Conservation (phyloP, 768 basidiomycete species). For the Heimioporus sp. region DNA sequence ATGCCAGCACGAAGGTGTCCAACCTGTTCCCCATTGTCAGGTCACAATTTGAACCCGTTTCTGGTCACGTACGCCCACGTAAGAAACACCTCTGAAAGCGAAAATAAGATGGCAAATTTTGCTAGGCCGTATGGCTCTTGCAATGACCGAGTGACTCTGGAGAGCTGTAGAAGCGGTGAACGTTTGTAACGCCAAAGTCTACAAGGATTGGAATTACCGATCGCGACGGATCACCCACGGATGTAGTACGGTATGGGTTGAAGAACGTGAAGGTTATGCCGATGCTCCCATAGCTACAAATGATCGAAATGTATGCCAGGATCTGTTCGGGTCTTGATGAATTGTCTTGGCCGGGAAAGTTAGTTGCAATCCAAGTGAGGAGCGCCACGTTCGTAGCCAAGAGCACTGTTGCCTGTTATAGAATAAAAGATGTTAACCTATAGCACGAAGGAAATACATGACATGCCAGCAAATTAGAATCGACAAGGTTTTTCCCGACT, state of each 20-base stretch:
- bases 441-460: background rate
- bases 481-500: constrained; percentile 31
- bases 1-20: constrained; percentile 32
- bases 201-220: constrained; percentile 15
- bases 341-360: background rate
- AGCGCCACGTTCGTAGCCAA: constrained; percentile 23
- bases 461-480: constrained; percentile 29
- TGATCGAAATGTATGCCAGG: constrained; percentile 26
- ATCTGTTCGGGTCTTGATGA: constrained; percentile 21
- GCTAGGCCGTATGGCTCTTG: constrained; percentile 30
- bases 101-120: constrained; percentile 38
- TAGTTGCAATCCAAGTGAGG: constrained; percentile 14
- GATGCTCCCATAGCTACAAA: constrained; percentile 29
- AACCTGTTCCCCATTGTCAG: constrained; percentile 23
- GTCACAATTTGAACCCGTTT: background rate
- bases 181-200: background rate
- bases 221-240: constrained; percentile 29
- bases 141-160: constrained; percentile 24
- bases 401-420: constrained; percentile 27
- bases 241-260: constrained; percentile 32
- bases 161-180: constrained; percentile 17
- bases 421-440: background rate
- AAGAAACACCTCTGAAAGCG: constrained; percentile 39
- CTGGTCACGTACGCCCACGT: constrained; percentile 35
- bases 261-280: constrained; percentile 28